Percentiles rank a stretch among this genome's conserved stretches.
Evolutionary conservation across 257 asterid species (phyloP).

Genomic region (Paulownia fortunei): DNA sequence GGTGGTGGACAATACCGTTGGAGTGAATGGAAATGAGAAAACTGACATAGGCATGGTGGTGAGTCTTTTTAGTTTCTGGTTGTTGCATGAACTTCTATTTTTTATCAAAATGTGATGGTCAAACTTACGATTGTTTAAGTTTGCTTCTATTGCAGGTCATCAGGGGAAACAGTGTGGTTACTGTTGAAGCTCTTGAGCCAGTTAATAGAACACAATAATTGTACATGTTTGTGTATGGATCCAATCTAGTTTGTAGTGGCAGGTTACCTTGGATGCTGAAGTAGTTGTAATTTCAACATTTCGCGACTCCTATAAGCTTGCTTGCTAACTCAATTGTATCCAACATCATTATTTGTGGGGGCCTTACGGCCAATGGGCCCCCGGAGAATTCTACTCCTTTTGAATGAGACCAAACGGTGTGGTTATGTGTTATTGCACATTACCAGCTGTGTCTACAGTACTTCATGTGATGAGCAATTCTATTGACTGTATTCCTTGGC

Average conservation of each 20-base stretch:
- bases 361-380: too few species aligned
- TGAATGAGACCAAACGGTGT: not conserved
- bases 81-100: not conserved
- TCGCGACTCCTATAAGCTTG: not conserved
- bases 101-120: too few species aligned
- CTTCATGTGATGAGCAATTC: too few species aligned
- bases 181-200: constrained; percentile 93
- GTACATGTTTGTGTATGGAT: constrained; percentile 24
- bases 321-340: not conserved
- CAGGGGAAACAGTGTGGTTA: constrained; percentile 86
- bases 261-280: constrained; percentile 10
- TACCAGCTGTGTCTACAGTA: too few species aligned
- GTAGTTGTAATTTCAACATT: constrained; percentile 1
- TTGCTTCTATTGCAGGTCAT: constrained; percentile 60
- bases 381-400: too few species aligned
- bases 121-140: not conserved
- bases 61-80: constrained; percentile 35
- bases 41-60: constrained; percentile 95
- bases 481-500: too few species aligned
- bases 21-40: constrained; percentile 84
- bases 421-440: not conserved
- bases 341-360: not conserved
- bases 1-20: constrained; percentile 84
- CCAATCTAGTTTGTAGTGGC: constrained; percentile 11
- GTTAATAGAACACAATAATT: constrained; percentile 60